A percentile compares a stretch with the other conserved stretches of the same genome.
Conservation (phyloP, 2,329 filamentous ascomycete species). For the Aurifilum marmelostoma region DNA sequence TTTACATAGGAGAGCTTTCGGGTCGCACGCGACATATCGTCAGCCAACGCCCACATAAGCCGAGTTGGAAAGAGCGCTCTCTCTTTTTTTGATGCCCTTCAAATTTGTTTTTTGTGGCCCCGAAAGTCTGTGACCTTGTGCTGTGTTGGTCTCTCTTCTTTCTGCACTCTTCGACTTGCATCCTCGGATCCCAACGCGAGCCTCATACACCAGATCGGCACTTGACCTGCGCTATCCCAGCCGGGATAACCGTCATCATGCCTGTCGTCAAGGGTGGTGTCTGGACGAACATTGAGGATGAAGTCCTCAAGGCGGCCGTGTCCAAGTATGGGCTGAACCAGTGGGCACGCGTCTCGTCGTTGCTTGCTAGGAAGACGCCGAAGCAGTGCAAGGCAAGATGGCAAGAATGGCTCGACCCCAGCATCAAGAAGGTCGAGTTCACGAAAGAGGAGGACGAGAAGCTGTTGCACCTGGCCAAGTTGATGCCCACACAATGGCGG, state of each 20-base stretch:
- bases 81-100: neutral
- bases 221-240: neutral
- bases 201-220: neutral
- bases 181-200: neutral
- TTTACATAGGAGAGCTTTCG: neutral
- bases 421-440: slow-evolving; percentile 99
- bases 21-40: neutral
- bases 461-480: slow-evolving; percentile 90
- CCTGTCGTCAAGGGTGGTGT: slow-evolving; percentile 75
- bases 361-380: slow-evolving; percentile 94
- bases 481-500: slow-evolving; percentile 99
- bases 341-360: slow-evolving; percentile 96
- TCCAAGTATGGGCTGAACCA: slow-evolving; percentile 96
- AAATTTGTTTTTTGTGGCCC: neutral
- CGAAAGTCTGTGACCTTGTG: neutral
- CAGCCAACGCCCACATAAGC: neutral
- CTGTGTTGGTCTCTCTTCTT: neutral
- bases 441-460: slow-evolving; percentile 98
- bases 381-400: slow-evolving; percentile 99
- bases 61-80: neutral
- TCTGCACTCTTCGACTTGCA: neutral
- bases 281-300: slow-evolving; percentile 83
- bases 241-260: slow-evolving; percentile 49
- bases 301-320: slow-evolving; percentile 94
- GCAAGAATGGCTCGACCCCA: slow-evolving; percentile 97